Conservation (phyloP, 2,329 filamentous ascomycete genomes). For the Penicillium sp. region DNA sequence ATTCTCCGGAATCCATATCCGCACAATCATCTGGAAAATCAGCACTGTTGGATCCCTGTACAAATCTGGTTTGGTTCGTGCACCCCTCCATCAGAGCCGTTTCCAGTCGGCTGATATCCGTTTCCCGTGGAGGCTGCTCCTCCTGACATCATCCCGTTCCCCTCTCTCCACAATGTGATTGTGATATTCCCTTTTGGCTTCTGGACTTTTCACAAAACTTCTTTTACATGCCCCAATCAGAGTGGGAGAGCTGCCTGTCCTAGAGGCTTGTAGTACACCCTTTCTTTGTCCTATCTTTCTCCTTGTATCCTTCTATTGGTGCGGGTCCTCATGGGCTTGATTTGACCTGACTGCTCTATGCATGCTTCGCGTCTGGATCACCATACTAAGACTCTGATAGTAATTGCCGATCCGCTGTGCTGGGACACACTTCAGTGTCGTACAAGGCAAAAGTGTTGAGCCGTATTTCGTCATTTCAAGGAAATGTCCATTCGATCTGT, state of each 20-base stretch:
- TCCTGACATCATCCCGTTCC: background rate
- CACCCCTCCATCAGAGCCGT: background rate
- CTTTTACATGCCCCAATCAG: background rate
- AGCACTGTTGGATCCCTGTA: background rate
- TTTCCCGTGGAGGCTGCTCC: background rate
- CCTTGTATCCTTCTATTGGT: background rate
- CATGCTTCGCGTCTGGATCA: conserved; percentile 6
- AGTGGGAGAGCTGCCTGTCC: background rate
- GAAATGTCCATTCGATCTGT: conserved; percentile 11
- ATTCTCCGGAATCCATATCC: conserved; percentile 1
- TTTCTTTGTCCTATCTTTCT: background rate
- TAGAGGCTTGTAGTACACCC: background rate
- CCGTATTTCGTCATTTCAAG: background rate
- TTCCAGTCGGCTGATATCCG: background rate
- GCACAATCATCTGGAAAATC: background rate
- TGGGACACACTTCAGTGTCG: conserved; percentile 11
- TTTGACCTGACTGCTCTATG: conserved; percentile 4
- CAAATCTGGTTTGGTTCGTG: background rate
- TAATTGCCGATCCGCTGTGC: conserved; percentile 11
- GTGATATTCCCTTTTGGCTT: background rate
- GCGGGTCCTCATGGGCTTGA: background rate
- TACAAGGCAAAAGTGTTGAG: conserved; percentile 3
- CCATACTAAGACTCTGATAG: conserved; percentile 15
- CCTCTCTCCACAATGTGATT: background rate
- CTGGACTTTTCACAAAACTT: background rate